Conservation (phyloP, 345 rosid species). For the Cardamine resedifolia region DNA sequence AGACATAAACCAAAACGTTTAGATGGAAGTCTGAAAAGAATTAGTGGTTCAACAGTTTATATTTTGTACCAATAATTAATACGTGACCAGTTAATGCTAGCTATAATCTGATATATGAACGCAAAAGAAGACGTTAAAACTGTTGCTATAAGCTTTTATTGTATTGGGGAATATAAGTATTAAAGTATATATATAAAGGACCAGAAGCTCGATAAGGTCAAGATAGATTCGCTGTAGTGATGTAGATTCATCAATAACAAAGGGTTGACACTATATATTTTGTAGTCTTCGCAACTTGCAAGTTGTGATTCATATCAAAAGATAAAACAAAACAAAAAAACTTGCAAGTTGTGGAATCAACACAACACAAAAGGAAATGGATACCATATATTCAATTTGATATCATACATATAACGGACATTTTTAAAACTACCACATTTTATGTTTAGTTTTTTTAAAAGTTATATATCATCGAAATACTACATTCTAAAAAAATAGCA, state of each 20-base stretch:
- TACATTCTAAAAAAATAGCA: not conserved
- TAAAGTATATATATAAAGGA: slow-evolving; percentile 9
- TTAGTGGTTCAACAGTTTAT: not conserved
- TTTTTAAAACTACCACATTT: not conserved
- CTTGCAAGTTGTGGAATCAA: slow-evolving; percentile 23
- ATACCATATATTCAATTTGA: not conserved
- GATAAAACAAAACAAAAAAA: not conserved
- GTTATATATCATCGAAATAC: not conserved
- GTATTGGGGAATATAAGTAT: slow-evolving; percentile 29
- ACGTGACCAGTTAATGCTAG: not conserved
- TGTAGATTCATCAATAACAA: slow-evolving; percentile 27
- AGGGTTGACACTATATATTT: slow-evolving; percentile 28
- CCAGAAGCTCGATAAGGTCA: slow-evolving; percentile 26
- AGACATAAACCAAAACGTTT: not conserved
- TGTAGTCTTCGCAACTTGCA: slow-evolving; percentile 21
- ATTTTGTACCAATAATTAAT: not conserved
- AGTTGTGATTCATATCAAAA: not conserved
- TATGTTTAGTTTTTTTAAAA: not conserved
- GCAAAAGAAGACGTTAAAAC: not conserved
- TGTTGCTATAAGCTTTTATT: not conserved
- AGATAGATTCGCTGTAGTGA: slow-evolving; percentile 20
- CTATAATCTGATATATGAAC: not conserved
- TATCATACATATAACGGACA: too few species aligned
- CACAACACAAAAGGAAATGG: not conserved
- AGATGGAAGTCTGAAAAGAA: not conserved